A percentile compares a stretch with the other conserved stretches of the same genome.
Conservation (phyloP, 306 rosid species). For the Senna siamea region DNA sequence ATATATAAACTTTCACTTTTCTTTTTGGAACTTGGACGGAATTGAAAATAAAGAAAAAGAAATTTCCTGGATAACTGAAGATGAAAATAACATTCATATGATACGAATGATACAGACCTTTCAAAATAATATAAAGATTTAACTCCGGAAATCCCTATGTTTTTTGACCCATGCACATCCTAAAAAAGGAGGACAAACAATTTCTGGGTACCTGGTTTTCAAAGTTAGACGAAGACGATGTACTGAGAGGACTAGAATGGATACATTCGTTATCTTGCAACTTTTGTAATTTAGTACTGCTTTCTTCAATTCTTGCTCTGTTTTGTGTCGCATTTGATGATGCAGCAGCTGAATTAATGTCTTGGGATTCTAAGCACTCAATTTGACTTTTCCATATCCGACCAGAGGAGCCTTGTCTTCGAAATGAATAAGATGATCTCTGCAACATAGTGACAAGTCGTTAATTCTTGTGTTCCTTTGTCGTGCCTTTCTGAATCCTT, state of each 20-base stretch:
- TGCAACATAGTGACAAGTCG: not conserved
- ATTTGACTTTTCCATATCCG: not conserved
- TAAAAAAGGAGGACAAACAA: not conserved
- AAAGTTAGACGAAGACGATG: not conserved
- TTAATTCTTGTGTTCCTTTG: not conserved
- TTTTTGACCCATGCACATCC: not conserved
- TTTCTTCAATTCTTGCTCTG: not conserved
- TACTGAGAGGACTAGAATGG: not conserved
- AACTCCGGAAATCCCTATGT: not conserved
- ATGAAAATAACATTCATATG: not conserved
- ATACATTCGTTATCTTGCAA: not conserved
- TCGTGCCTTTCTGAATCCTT: not conserved
- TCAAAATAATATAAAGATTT: too few species aligned
- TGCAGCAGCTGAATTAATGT: not conserved
- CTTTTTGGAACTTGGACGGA: too few species aligned
- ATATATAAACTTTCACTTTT: too few species aligned
- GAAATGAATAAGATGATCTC: not conserved
- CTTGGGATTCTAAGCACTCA: not conserved
- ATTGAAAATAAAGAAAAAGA: not conserved
- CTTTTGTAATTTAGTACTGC: not conserved
- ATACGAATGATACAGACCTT: too few species aligned
- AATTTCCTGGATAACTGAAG: not conserved
- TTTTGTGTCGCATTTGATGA: not conserved
- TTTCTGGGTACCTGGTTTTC: not conserved
- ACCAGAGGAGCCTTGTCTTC: conserved; percentile 5